A percentile compares a stretch with the other conserved stretches of the same genome.
phyloP scores from a whole-genome alignment of 768 basidiomycete species.

The Phaffia australis region DNA sequence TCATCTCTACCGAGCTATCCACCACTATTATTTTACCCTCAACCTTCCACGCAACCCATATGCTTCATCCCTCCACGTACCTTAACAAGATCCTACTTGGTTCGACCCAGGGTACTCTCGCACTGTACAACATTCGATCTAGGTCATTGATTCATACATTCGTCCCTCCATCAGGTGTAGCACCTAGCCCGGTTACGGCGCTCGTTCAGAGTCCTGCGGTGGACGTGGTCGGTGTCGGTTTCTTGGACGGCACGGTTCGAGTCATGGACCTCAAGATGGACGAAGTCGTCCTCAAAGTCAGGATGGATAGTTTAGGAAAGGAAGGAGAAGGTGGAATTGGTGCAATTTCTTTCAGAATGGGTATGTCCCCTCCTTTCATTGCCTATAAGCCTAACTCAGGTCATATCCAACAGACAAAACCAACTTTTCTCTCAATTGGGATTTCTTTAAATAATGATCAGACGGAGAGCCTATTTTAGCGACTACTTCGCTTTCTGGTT shows the following conservation, averaged over 20 bases:
- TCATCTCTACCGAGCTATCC: constrained; percentile 45
- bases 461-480: constrained; percentile 83
- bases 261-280: constrained; percentile 85
- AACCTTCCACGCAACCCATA: constrained; percentile 69
- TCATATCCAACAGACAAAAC: no score
- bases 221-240: constrained; percentile 89
- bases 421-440: no score
- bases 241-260: constrained; percentile 72
- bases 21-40: constrained; percentile 65
- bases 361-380: constrained; percentile 45
- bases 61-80: constrained; percentile 91
- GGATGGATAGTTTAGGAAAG: constrained; percentile 44
- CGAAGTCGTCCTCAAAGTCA: constrained; percentile 75
- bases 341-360: constrained; percentile 73
- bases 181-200: constrained; percentile 53
- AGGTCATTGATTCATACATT: constrained; percentile 77
- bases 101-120: constrained; percentile 66
- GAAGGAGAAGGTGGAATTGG: constrained; percentile 52
- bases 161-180: constrained; percentile 41
- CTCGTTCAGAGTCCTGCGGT: constrained; percentile 87
- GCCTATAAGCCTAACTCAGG: no score
- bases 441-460: constrained; percentile 32
- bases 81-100: constrained; percentile 86
- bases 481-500: constrained; percentile 71
- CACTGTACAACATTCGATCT: constrained; percentile 88